Conservation (phyloP, 768 basidiomycete genomes). For the Pholiota molesta region DNA sequence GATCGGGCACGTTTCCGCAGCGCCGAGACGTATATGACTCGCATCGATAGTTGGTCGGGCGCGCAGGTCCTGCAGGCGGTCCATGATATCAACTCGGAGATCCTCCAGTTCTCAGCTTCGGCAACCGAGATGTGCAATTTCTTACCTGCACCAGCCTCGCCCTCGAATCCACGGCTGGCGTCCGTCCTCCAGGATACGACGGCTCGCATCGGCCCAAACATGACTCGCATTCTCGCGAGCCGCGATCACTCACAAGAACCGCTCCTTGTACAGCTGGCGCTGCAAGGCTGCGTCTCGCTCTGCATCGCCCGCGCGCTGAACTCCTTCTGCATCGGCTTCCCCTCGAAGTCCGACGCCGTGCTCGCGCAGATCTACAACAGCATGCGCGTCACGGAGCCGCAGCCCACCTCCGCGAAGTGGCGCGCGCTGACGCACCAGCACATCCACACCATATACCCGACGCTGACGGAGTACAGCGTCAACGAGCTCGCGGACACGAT, state of each 20-base stretch:
- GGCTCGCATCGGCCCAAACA: slow-evolving; percentile 62
- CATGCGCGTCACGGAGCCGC: slow-evolving; percentile 62
- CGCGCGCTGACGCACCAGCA: slow-evolving; percentile 71
- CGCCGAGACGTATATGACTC: slow-evolving; percentile 70
- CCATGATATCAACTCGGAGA: slow-evolving; percentile 79
- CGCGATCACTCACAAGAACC: slow-evolving; percentile 78
- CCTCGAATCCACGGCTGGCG: slow-evolving; percentile 37
- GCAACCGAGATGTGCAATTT: slow-evolving; percentile 71
- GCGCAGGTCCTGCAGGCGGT: slow-evolving; percentile 79
- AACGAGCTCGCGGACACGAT: slow-evolving; percentile 77
- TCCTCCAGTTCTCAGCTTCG: slow-evolving; percentile 77
- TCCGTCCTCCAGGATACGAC: slow-evolving; percentile 64
- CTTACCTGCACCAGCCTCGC: slow-evolving; percentile 39
- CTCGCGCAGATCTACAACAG: slow-evolving; percentile 63
- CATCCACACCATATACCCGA: slow-evolving; percentile 69
- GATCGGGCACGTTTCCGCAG: slow-evolving; percentile 59
- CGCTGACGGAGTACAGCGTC: slow-evolving; percentile 64
- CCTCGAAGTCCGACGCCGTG: slow-evolving; percentile 68
- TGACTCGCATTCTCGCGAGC: slow-evolving; percentile 61
- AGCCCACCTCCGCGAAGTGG: slow-evolving; percentile 80
- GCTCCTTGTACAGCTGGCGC: slow-evolving; percentile 72
- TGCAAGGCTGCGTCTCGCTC: slow-evolving; percentile 71
- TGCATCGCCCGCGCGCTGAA: slow-evolving; percentile 70
- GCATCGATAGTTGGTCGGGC: slow-evolving; percentile 76
- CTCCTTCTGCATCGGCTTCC: slow-evolving; percentile 75